Conservation (phyloP, 2,329 filamentous ascomycete genomes). For the Penicillium sumatraense region DNA sequence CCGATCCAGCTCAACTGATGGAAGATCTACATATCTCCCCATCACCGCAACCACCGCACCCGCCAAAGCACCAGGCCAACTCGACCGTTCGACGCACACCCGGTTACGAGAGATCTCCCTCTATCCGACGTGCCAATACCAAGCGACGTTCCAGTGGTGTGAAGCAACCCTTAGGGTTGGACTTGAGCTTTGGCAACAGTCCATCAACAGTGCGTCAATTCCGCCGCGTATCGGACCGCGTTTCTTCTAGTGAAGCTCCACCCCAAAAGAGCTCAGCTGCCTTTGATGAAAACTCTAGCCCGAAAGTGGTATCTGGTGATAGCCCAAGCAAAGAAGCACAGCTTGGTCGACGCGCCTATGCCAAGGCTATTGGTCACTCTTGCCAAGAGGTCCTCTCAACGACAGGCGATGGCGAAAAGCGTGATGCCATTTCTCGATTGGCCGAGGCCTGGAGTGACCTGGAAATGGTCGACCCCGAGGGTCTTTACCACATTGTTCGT, state of each 20-base stretch:
- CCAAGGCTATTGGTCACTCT: conserved; percentile 78
- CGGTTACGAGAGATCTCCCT: conserved; percentile 52
- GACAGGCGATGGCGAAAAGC: conserved; percentile 69
- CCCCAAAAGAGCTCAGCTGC: conserved; percentile 30
- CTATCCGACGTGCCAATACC: conserved; percentile 41
- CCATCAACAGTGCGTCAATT: conserved; percentile 92
- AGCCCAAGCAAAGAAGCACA: conserved; percentile 74
- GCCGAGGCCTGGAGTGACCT: conserved; percentile 85
- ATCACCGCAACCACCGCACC: conserved; percentile 47
- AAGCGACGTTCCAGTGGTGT: conserved; percentile 55
- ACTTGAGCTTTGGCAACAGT: conserved; percentile 92
- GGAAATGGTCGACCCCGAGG: conserved; percentile 87
- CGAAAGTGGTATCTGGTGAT: conserved; percentile 39
- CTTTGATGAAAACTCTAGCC: conserved; percentile 47
- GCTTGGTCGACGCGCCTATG: conserved; percentile 79
- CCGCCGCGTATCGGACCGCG: conserved; percentile 78
- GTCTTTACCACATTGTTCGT: conserved; percentile 82
- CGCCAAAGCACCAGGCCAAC: conserved; percentile 59
- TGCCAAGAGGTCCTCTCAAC: conserved; percentile 88
- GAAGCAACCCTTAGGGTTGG: conserved; percentile 81
- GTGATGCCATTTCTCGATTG: conserved; percentile 80
- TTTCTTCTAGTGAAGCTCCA: conserved; percentile 39
- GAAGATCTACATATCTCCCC: conserved; percentile 42
- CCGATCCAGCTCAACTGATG: conserved; percentile 42
- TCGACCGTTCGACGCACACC: conserved; percentile 57